Percentiles rank a stretch among this genome's conserved stretches.
These are phyloP conservation scores for Globisporangium ultimum DNA, from an alignment of 352 stramenopile genomes.

Conservation along the genomic window DNA sequence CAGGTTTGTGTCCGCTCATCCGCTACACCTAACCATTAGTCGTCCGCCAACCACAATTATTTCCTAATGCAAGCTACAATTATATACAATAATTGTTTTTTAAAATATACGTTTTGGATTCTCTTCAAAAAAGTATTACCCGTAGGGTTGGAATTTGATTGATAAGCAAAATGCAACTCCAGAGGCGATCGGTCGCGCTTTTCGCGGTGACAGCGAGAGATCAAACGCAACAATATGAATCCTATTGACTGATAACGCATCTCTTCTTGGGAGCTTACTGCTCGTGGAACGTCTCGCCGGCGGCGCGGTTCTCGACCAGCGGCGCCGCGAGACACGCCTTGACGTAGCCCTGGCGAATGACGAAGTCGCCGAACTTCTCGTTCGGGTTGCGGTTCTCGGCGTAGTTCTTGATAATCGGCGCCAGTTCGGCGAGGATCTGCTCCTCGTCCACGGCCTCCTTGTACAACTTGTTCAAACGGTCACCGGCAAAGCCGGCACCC, in stretches of 20 bases:
- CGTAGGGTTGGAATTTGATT: slow-evolving; percentile 1
- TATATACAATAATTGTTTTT: too few relatives aligned
- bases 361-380: slow-evolving; percentile 85
- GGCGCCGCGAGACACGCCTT: slow-evolving; percentile 62
- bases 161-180: slow-evolving; percentile 3
- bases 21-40: not conserved
- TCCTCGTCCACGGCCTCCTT: slow-evolving; percentile 77
- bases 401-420: slow-evolving; percentile 79
- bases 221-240: slow-evolving; percentile 1
- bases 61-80: not conserved
- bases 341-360: slow-evolving; percentile 72
- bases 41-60: not conserved
- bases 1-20: not conserved
- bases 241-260: not conserved
- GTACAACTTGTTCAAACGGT: slow-evolving; percentile 83
- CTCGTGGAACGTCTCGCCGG: slow-evolving; percentile 70
- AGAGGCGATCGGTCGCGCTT: not conserved
- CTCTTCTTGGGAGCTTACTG: slow-evolving; percentile 10
- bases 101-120: too few relatives aligned
- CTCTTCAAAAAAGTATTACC: not conserved
- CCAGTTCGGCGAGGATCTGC: slow-evolving; percentile 68
- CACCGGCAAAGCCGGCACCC: slow-evolving; percentile 77
- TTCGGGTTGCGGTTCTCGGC: slow-evolving; percentile 50
- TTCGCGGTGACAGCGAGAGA: not conserved
- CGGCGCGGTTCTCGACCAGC: slow-evolving; percentile 53